A percentile compares a stretch with the other conserved stretches of the same genome.
These are phyloP conservation scores for Agapanthus africanus DNA, from an alignment of 106 monocot species.

Conservation along the genomic window DNA sequence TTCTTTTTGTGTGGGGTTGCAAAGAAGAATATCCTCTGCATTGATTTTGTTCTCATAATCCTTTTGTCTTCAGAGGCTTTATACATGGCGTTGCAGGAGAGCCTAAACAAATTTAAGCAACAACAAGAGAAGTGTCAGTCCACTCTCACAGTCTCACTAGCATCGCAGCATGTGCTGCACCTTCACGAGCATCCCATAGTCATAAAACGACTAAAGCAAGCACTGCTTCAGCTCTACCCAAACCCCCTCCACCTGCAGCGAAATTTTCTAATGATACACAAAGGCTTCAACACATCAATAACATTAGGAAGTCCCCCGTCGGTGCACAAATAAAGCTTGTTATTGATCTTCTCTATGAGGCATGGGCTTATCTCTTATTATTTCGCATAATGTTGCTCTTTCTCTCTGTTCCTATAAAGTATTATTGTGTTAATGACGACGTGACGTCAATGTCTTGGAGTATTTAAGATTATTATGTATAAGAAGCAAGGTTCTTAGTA, in stretches of 20 bases:
- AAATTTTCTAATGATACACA: conserved; percentile 94
- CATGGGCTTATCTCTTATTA: no score
- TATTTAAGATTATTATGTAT: no score
- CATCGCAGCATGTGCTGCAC: conserved; percentile 35
- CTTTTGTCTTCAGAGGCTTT: no score
- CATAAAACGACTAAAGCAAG: conserved; percentile 25
- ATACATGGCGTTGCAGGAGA: conserved; percentile 75
- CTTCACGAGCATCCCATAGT: conserved; percentile 17
- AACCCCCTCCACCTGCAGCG: conserved; percentile 24
- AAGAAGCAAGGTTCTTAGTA: no score
- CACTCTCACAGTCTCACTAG: conserved; percentile 62
- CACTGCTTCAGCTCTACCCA: conserved; percentile 24
- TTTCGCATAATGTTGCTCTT: no score
- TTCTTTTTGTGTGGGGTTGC: no score
- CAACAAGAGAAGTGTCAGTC: conserved; percentile 88
- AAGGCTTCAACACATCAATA: conserved; percentile 85
- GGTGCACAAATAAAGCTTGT: conserved; percentile 91
- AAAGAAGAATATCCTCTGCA: no score
- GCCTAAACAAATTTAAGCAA: conserved; percentile 75
- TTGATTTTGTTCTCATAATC: no score
- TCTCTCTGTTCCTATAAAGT: no score
- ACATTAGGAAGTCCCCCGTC: conserved; percentile 77
- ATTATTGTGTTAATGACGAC: no score
- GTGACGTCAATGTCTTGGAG: no score
- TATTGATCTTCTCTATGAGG: conserved; percentile 76